These are phyloP conservation scores for Lineolata rhizophorae DNA, from an alignment of 495 filamentous ascomycete genomes.

Conservation along the genomic window DNA sequence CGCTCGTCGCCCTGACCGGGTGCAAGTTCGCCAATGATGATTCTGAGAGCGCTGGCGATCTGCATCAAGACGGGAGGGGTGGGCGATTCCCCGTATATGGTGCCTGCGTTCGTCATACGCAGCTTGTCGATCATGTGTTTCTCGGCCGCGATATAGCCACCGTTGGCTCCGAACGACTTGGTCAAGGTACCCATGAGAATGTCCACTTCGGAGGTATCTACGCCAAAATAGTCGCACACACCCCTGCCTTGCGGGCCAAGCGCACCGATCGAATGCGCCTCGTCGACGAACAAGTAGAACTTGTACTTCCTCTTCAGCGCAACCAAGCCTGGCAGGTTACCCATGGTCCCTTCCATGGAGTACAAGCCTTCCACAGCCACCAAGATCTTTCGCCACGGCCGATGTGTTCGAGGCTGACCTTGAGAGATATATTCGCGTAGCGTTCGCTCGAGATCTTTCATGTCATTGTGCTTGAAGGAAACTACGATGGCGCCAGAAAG, in stretches of 20 bases:
- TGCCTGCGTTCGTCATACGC: conserved; percentile 62
- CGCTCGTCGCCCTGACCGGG: conserved; percentile 92
- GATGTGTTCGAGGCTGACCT: conserved; percentile 87
- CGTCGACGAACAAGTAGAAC: conserved; percentile 85
- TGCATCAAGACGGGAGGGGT: conserved; percentile 73
- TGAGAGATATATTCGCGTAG: conserved; percentile 85
- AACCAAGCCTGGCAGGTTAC: conserved; percentile 72
- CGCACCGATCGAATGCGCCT: conserved; percentile 91
- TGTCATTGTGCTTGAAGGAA: conserved; percentile 96
- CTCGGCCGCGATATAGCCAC: conserved; percentile 82
- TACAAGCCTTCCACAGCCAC: conserved; percentile 94
- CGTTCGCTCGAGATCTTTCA: conserved; percentile 60
- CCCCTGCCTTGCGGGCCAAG: conserved; percentile 72
- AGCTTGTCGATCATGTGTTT: conserved; percentile 86
- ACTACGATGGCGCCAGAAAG: conserved; percentile 83
- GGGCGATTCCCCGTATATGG: conserved; percentile 72
- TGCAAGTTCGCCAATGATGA: conserved; percentile 70
- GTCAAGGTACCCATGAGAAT: conserved; percentile 96
- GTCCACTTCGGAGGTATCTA: conserved; percentile 74
- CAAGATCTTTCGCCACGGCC: conserved; percentile 96
- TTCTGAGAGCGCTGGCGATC: conserved; percentile 59
- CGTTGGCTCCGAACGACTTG: conserved; percentile 96
- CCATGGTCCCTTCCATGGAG: conserved; percentile 99
- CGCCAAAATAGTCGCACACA: conserved; percentile 90
- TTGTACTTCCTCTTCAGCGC: conserved; percentile 84